phyloP scores from a whole-genome alignment of 495 filamentous ascomycete species.

The Pyrenula massariospora region DNA sequence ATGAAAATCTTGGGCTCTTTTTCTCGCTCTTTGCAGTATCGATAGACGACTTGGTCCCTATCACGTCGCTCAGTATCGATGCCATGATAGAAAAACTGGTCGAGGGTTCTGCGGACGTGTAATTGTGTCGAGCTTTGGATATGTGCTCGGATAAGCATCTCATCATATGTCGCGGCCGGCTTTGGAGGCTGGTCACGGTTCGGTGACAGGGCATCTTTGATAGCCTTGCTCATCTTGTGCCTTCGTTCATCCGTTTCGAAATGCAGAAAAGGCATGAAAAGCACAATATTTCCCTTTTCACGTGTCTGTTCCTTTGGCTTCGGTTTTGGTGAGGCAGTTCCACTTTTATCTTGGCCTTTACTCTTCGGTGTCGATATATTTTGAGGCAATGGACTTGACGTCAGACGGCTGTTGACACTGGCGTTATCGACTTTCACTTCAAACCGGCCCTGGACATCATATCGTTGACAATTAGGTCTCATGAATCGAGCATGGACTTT shows the following conservation, averaged over 20 bases:
- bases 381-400: neutral
- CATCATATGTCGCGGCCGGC: slow-evolving; percentile 34
- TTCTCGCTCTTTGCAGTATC: slow-evolving; percentile 34
- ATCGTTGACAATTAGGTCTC: slow-evolving; percentile 48
- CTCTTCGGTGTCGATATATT: neutral
- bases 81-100: slow-evolving; percentile 62
- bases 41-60: slow-evolving; percentile 58
- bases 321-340: neutral
- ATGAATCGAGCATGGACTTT: slow-evolving; percentile 56
- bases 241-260: slow-evolving; percentile 49
- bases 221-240: slow-evolving; percentile 47
- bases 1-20: slow-evolving; percentile 59
- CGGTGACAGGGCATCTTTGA: slow-evolving; percentile 32
- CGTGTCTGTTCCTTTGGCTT: neutral
- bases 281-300: slow-evolving; percentile 35
- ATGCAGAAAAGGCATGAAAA: slow-evolving; percentile 61
- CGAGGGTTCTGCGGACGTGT: slow-evolving; percentile 56
- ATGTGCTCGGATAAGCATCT: slow-evolving; percentile 54
- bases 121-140: slow-evolving; percentile 40
- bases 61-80: slow-evolving; percentile 58
- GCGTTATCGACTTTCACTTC: neutral
- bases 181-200: slow-evolving; percentile 11
- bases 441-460: neutral
- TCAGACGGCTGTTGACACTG: neutral
- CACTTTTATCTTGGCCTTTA: neutral